Evolutionary conservation across 2,329 filamentous ascomycete species (phyloP).

Genomic region (Calonectria pteridis): DNA sequence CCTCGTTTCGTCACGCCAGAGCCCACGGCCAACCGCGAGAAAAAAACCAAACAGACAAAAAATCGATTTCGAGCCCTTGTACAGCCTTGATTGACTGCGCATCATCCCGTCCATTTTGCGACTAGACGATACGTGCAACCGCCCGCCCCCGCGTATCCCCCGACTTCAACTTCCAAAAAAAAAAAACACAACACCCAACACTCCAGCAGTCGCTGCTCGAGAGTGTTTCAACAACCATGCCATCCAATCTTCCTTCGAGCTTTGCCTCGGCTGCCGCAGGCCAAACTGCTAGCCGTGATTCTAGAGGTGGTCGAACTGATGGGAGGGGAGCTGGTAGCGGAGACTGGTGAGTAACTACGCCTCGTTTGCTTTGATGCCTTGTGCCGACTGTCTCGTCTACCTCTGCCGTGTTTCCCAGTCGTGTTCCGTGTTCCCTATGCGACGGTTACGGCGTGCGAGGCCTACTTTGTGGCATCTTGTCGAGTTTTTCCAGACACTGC

Average conservation of each 20-base stretch:
- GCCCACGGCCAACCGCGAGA: slow-evolving; percentile 27
- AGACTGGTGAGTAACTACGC: slow-evolving; percentile 75
- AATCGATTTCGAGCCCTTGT: slow-evolving; percentile 34
- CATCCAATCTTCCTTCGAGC: slow-evolving; percentile 83
- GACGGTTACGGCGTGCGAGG: slow-evolving; percentile 5
- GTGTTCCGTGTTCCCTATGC: slow-evolving; percentile 13
- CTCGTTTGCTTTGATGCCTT: slow-evolving; percentile 23
- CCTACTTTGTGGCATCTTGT: slow-evolving; percentile 4
- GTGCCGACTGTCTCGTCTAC: slow-evolving; percentile 19
- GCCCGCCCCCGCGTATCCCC: slow-evolving; percentile 27
- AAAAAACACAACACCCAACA: slow-evolving; percentile 17
- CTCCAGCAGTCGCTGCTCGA: slow-evolving; percentile 16
- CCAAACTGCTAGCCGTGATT: slow-evolving; percentile 73
- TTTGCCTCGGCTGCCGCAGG: slow-evolving; percentile 87
- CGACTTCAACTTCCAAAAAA: slow-evolving; percentile 14
- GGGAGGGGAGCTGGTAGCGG: slow-evolving; percentile 69
- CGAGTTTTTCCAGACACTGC: slow-evolving; percentile 12
- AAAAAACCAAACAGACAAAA: slow-evolving; percentile 27
- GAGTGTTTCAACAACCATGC: slow-evolving; percentile 61
- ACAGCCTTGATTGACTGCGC: slow-evolving; percentile 35
- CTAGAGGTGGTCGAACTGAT: slow-evolving; percentile 70
- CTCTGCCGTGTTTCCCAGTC: slow-evolving; percentile 38
- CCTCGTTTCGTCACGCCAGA: slow-evolving; percentile 34
- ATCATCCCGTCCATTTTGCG: slow-evolving; percentile 32
- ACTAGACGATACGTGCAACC: slow-evolving; percentile 41